Conservation (phyloP, 345 rosid genomes). For the Aurinia saxatilis region DNA sequence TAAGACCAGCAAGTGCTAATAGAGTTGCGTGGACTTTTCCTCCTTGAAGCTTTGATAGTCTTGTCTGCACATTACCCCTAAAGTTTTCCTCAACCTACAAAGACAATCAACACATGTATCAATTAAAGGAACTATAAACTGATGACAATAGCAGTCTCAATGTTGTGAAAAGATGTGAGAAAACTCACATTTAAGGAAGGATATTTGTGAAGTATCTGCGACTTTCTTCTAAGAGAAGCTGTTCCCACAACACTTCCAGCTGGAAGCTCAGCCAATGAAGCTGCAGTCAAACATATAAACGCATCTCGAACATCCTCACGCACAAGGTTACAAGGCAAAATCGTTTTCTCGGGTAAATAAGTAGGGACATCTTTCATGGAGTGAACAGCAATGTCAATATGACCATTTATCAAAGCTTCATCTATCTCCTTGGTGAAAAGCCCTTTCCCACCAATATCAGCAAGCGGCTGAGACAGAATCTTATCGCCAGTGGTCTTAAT, state of each 20-base stretch:
- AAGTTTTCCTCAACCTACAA: constrained; percentile 83
- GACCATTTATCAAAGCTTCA: constrained; percentile 76
- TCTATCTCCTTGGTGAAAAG: constrained; percentile 94
- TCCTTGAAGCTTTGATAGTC: constrained; percentile 77
- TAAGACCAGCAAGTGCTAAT: constrained; percentile 94
- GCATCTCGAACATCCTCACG: constrained; percentile 99
- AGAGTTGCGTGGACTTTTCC: constrained; percentile 86
- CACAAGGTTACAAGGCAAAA: constrained; percentile 78
- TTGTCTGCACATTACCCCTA: constrained; percentile 92
- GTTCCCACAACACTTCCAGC: constrained; percentile 87
- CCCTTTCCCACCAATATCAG: constrained; percentile 98
- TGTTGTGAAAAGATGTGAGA: background rate
- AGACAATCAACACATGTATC: background rate
- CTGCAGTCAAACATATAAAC: constrained; percentile 56
- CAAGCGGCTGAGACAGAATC: constrained; percentile 84
- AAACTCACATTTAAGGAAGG: constrained; percentile 64
- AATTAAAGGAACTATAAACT: background rate
- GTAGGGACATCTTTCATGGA: constrained; percentile 99
- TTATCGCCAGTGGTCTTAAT: constrained; percentile 97
- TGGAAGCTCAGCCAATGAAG: constrained; percentile 73
- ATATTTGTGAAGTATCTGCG: constrained; percentile 84
- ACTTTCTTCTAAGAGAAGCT: constrained; percentile 95
- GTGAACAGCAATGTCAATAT: constrained; percentile 95
- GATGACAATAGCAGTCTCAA: background rate
- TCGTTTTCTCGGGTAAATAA: constrained; percentile 73